These are phyloP conservation scores for Botrytis elliptica DNA, from an alignment of 2,329 filamentous ascomycete species.

Conservation along the genomic window DNA sequence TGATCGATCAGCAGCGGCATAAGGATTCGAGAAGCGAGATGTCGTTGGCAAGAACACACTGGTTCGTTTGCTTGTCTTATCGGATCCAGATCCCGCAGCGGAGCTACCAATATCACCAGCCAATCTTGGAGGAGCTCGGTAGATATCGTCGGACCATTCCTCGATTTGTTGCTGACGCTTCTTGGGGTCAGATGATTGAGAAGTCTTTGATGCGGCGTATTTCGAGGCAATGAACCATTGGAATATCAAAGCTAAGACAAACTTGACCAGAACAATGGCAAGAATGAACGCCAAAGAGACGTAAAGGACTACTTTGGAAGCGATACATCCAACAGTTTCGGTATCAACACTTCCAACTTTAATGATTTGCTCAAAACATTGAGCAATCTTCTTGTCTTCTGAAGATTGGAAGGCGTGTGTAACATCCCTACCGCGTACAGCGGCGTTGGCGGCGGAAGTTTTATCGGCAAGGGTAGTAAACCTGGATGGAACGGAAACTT, in stretches of 20 bases:
- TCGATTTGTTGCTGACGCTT: slow-evolving; percentile 92
- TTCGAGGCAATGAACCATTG: slow-evolving; percentile 93
- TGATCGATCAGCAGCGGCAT: slow-evolving; percentile 64
- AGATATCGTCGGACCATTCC: slow-evolving; percentile 97
- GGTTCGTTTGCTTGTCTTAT: slow-evolving; percentile 74
- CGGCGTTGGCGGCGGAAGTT: slow-evolving; percentile 55
- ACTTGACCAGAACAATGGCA: slow-evolving; percentile 81
- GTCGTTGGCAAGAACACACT: slow-evolving; percentile 89
- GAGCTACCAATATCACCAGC: slow-evolving; percentile 70
- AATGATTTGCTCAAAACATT: slow-evolving; percentile 90
- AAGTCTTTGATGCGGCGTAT: slow-evolving; percentile 83
- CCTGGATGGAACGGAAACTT: slow-evolving; percentile 71
- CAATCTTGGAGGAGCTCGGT: slow-evolving; percentile 81
- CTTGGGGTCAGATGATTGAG: slow-evolving; percentile 75
- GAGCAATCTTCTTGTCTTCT: slow-evolving; percentile 75
- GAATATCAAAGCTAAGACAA: slow-evolving; percentile 84
- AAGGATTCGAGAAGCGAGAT: slow-evolving; percentile 90
- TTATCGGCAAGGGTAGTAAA: slow-evolving; percentile 80
- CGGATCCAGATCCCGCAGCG: slow-evolving; percentile 62
- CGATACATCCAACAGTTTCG: slow-evolving; percentile 94
- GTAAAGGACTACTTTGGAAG: slow-evolving; percentile 94
- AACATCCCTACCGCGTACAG: slow-evolving; percentile 79
- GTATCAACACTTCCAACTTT: slow-evolving; percentile 96
- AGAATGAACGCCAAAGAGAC: slow-evolving; percentile 90
- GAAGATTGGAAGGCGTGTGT: slow-evolving; percentile 82